Evolutionary conservation across 805 yeast genomes (phyloP).

Genomic region (Spathaspora arborariae): DNA sequence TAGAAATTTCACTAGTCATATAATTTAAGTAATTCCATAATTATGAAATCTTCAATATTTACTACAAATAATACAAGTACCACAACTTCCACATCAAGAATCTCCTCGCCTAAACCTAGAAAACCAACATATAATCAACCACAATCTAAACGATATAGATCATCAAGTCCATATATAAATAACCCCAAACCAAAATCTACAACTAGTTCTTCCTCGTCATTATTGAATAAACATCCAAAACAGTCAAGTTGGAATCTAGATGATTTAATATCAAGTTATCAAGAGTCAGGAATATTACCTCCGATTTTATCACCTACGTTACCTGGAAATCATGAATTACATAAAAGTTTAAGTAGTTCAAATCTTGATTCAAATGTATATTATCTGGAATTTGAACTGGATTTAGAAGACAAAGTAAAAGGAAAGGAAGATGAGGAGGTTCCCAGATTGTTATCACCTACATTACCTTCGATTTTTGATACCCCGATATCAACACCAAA

Average conservation of each 20-base stretch:
- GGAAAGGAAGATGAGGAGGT: background rate
- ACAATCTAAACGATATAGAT: constrained; percentile 11
- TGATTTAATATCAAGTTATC: constrained; percentile 32
- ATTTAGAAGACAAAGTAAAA: background rate
- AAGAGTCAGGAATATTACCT: constrained; percentile 31
- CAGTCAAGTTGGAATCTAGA: constrained; percentile 34
- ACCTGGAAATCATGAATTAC: constrained; percentile 14
- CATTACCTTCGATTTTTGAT: constrained; percentile 27
- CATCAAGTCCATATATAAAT: constrained; percentile 15
- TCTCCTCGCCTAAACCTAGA: constrained; percentile 3
- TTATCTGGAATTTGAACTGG: background rate
- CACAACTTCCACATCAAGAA: background rate
- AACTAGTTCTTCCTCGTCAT: background rate
- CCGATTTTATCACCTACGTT: constrained; percentile 38
- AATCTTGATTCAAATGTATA: background rate
- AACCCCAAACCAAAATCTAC: constrained; percentile 1
- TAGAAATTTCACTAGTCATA: too few species aligned
- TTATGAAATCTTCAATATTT: constrained; percentile 31
- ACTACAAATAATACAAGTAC: background rate
- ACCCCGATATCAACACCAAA: background rate
- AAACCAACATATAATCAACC: background rate
- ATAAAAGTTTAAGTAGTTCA: background rate
- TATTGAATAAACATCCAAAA: background rate
- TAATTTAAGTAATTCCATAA: too few species aligned
- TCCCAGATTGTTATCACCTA: constrained; percentile 22